A percentile compares a stretch with the other conserved stretches of the same genome.
phyloP scores from a whole-genome alignment of 1,284 basidiomycete species.

The Trichosporon sp. region DNA sequence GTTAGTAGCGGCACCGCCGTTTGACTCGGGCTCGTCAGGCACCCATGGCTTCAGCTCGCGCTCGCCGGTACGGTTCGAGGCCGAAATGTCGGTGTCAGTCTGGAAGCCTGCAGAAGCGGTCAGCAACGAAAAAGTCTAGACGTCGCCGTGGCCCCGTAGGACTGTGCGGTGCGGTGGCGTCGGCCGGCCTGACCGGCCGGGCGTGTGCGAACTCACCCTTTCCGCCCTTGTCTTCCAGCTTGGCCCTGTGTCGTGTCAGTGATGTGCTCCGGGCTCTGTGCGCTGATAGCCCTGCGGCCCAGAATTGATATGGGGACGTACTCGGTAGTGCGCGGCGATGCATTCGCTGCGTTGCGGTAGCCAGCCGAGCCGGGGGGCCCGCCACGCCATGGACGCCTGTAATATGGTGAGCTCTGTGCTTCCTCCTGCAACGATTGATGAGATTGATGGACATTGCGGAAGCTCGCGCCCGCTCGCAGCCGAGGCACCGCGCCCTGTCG shows the following conservation, averaged over 20 bases:
- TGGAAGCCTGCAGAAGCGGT: conserved; percentile 61
- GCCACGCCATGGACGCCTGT: conserved; percentile 18
- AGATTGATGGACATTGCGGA: too few relatives aligned
- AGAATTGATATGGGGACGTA: background rate
- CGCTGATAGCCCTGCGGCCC: background rate
- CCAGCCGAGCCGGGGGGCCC: conserved; percentile 33
- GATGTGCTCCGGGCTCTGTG: background rate
- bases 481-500: background rate
- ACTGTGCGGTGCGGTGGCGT: conserved; percentile 13
- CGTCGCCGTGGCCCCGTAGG: conserved; percentile 3
- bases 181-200: conserved; percentile 26
- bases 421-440: too few relatives aligned
- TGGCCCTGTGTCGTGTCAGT: conserved; percentile 4
- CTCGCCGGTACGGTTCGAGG: conserved; percentile 51
- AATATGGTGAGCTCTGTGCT: background rate
- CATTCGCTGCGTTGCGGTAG: conserved; percentile 12
- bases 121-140: background rate
- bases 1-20: conserved; percentile 24
- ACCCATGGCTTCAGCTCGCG: conserved; percentile 83
- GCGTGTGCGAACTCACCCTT: conserved; percentile 10
- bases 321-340: conserved; percentile 10
- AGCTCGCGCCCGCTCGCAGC: too few relatives aligned
- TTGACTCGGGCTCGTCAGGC: conserved; percentile 35
- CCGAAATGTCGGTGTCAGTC: conserved; percentile 80
- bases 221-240: conserved; percentile 10